Conservation (phyloP, 2,329 filamentous ascomycete species). For the Chaetomium globosum region DNA sequence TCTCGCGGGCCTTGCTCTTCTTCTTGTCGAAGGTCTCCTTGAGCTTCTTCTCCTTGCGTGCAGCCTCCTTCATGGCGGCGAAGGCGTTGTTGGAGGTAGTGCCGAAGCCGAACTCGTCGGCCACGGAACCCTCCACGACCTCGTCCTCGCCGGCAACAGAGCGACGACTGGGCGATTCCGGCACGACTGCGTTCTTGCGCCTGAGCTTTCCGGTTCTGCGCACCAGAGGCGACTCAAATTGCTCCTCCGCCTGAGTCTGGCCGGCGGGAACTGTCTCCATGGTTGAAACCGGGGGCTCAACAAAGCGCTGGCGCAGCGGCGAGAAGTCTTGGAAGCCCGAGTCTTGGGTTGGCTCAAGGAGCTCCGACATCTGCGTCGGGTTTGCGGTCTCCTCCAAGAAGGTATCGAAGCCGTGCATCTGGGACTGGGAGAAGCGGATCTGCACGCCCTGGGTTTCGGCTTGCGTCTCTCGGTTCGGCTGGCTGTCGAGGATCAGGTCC, state of each 20-base stretch:
- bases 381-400: conserved; percentile 50
- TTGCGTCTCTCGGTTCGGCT: conserved; percentile 46
- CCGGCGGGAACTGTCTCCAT: conserved; percentile 66
- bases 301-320: conserved; percentile 69
- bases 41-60: conserved; percentile 56
- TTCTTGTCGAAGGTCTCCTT: conserved; percentile 74
- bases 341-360: conserved; percentile 80
- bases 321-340: conserved; percentile 73
- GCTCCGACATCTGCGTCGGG: conserved; percentile 66
- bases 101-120: conserved; percentile 45
- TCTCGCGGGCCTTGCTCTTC: conserved; percentile 81
- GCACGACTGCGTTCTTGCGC: conserved; percentile 38
- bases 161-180: conserved; percentile 23
- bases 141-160: conserved; percentile 44
- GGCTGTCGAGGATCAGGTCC: conserved; percentile 54
- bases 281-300: conserved; percentile 67
- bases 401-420: conserved; percentile 61
- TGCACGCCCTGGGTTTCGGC: conserved; percentile 49
- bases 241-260: conserved; percentile 42
- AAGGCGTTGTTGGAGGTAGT: conserved; percentile 57
- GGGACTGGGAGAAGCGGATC: conserved; percentile 58
- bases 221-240: conserved; percentile 67
- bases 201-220: conserved; percentile 61
- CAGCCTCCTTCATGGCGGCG: conserved; percentile 68
- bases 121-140: conserved; percentile 36